Conservation (phyloP, 2,329 filamentous ascomycete genomes). For the Aspergillus carbonarius region DNA sequence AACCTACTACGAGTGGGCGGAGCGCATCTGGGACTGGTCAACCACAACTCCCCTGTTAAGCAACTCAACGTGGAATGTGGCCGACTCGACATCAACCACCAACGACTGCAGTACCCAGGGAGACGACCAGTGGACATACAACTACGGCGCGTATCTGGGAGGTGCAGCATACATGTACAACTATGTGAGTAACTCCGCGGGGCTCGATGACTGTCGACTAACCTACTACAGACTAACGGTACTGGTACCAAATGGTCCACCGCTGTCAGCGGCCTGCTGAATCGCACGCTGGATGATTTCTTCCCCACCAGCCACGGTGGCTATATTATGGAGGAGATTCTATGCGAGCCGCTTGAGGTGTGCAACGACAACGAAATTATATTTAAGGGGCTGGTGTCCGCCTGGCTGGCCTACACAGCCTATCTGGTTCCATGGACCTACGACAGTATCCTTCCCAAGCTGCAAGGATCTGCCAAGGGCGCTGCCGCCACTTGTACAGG, state of each 20-base stretch:
- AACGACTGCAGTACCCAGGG: slow-evolving; percentile 54
- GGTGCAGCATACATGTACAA: slow-evolving; percentile 61
- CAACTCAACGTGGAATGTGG: slow-evolving; percentile 49
- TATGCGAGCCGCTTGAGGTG: slow-evolving; percentile 60
- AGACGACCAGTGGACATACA: slow-evolving; percentile 59
- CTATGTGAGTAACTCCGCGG: slow-evolving; percentile 34
- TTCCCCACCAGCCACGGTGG: slow-evolving; percentile 47
- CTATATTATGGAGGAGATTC: slow-evolving; percentile 60
- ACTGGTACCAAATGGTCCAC: slow-evolving; percentile 53
- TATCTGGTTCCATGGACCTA: slow-evolving; percentile 62
- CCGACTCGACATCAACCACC: slow-evolving; percentile 55
- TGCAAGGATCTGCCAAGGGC: slow-evolving; percentile 58
- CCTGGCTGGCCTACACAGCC: slow-evolving; percentile 62
- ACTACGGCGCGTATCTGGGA: slow-evolving; percentile 56
- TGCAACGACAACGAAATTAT: slow-evolving; percentile 72
- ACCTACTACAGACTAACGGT: slow-evolving; percentile 27
- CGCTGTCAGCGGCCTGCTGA: slow-evolving; percentile 57
- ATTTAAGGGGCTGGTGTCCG: slow-evolving; percentile 69
- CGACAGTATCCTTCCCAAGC: slow-evolving; percentile 56
- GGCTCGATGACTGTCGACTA: background rate
- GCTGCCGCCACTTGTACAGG: slow-evolving; percentile 65
- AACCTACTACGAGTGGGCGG: slow-evolving; percentile 61
- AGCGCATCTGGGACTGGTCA: slow-evolving; percentile 63
- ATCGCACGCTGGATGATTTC: slow-evolving; percentile 49
- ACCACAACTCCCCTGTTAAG: slow-evolving; percentile 51